Evolutionary conservation across 768 basidiomycete species (phyloP).

Genomic region (Pleurotus platypus): DNA sequence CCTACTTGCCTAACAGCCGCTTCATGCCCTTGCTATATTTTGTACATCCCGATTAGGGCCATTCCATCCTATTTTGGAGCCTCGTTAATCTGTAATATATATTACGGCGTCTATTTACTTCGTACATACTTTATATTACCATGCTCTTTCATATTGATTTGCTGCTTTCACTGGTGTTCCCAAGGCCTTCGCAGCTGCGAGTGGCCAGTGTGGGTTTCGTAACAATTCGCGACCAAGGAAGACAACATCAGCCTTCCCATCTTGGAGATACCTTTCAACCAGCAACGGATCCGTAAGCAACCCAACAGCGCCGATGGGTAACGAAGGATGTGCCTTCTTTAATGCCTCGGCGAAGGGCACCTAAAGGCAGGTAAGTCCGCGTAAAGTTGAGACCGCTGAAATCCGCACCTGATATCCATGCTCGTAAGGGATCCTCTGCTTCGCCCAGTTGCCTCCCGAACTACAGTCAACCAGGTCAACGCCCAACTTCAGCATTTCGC

Average conservation of each 20-base stretch:
- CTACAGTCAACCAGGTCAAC: constrained; percentile 78
- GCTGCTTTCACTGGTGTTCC: constrained; percentile 65
- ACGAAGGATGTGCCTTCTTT: constrained; percentile 54
- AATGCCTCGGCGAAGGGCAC: constrained; percentile 67
- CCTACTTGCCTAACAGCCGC: too few relatives aligned
- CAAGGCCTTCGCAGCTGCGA: constrained; percentile 59
- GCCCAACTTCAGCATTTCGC: constrained; percentile 54
- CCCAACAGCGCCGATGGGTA: constrained; percentile 64
- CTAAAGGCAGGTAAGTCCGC: constrained; percentile 23
- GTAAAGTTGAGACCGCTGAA: background rate
- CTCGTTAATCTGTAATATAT: too few relatives aligned
- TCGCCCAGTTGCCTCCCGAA: constrained; percentile 60
- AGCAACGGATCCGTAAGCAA: constrained; percentile 58
- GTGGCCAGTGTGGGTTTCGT: constrained; percentile 61
- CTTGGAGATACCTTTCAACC: constrained; percentile 57
- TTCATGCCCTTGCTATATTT: too few relatives aligned
- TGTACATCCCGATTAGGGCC: too few relatives aligned
- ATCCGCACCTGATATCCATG: constrained; percentile 60
- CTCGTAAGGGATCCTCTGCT: constrained; percentile 52
- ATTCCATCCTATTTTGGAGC: too few relatives aligned
- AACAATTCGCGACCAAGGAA: constrained; percentile 66
- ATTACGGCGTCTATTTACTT: too few relatives aligned
- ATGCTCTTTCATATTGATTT: constrained; percentile 64
- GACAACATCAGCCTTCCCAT: constrained; percentile 67
- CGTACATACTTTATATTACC: background rate